These are phyloP conservation scores for Peronospora belbahrii DNA, from an alignment of 352 stramenopile species.

Conservation along the genomic window DNA sequence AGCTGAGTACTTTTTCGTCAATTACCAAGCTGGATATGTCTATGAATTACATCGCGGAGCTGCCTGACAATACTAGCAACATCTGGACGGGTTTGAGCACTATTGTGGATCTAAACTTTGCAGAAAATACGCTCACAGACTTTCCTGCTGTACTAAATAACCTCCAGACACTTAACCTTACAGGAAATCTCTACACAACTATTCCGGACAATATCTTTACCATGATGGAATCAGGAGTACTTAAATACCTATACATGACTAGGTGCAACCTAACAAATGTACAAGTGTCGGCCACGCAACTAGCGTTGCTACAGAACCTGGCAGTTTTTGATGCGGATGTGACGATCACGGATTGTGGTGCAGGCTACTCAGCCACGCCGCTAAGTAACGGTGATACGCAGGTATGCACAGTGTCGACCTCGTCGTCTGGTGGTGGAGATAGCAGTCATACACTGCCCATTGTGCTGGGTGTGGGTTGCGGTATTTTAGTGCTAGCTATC, in stretches of 20 bases:
- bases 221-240: conserved; percentile 26
- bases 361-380: conserved; percentile 11
- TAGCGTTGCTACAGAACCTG: conserved; percentile 35
- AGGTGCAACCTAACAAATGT: conserved; percentile 55
- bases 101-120: conserved; percentile 32
- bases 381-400: conserved; percentile 19
- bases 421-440: conserved; percentile 5
- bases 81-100: conserved; percentile 26
- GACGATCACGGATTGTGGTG: conserved; percentile 32
- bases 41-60: conserved; percentile 41
- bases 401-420: conserved; percentile 24
- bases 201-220: conserved; percentile 42
- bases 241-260: conserved; percentile 42
- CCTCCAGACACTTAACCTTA: conserved; percentile 36
- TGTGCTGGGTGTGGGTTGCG: conserved; percentile 33
- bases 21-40: conserved; percentile 33
- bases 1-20: conserved; percentile 27
- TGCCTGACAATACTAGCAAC: conserved; percentile 28
- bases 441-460: conserved; percentile 35
- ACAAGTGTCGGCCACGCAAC: conserved; percentile 30
- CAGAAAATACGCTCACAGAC: conserved; percentile 35
- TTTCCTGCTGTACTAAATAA: conserved; percentile 31
- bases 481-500: conserved; percentile 33
- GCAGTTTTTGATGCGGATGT: conserved; percentile 38
- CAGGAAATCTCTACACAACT: conserved; percentile 33